phyloP scores from a whole-genome alignment of 345 rosid genomes.

The Leavenworthia alabamica region DNA sequence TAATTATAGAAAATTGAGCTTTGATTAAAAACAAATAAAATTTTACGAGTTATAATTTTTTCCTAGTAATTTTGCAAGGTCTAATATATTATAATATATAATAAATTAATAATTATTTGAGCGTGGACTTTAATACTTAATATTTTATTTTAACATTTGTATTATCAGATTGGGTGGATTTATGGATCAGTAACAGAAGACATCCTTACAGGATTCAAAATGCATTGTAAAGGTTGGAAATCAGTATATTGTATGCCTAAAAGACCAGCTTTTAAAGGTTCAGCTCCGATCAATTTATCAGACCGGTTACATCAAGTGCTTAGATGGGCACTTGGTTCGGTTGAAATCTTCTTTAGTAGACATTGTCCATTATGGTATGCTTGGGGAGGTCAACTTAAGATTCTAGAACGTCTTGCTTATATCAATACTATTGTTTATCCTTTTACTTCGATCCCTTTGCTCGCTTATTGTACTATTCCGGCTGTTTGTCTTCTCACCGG shows the following conservation, averaged over 20 bases:
- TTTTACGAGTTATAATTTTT: too few relatives aligned
- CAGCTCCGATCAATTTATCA: constrained; percentile 92
- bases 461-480: constrained; percentile 86
- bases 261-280: constrained; percentile 85
- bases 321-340: constrained; percentile 95
- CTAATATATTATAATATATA: too few relatives aligned
- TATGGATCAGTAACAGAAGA: constrained; percentile 93
- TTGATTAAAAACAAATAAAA: too few relatives aligned
- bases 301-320: constrained; percentile 91
- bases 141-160: neutral
- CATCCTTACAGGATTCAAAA: constrained; percentile 82
- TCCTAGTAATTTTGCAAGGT: too few relatives aligned
- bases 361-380: constrained; percentile 96
- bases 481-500: constrained; percentile 97
- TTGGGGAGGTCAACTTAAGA: constrained; percentile 85
- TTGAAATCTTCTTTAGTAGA: constrained; percentile 90
- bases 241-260: constrained; percentile 81
- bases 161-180: constrained; percentile 83
- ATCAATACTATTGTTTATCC: constrained; percentile 91
- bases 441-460: constrained; percentile 88
- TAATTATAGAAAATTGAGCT: too few relatives aligned
- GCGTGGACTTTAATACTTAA: neutral
- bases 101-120: neutral
- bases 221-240: constrained; percentile 99
- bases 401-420: constrained; percentile 86